These are phyloP conservation scores for Oryza coarctata DNA, from an alignment of 176 grass and related monocot species.

Conservation along the genomic window DNA sequence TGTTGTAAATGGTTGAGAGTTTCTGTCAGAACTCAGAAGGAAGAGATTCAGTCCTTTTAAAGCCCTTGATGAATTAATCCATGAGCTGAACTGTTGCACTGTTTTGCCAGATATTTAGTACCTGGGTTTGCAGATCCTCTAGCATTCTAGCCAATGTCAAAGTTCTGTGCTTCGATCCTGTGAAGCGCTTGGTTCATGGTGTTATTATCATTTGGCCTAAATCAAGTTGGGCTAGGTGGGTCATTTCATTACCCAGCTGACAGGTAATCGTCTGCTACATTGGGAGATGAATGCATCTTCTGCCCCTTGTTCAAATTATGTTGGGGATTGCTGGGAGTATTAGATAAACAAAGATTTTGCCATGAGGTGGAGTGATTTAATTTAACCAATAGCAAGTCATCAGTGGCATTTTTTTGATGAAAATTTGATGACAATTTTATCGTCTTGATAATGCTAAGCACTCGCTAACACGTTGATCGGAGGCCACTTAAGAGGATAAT, in stretches of 20 bases:
- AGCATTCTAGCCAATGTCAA: neutral
- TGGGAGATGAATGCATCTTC: neutral
- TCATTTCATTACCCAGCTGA: neutral
- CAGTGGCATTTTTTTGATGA: neutral
- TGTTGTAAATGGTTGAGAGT: conserved; percentile 37
- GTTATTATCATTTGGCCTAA: neutral
- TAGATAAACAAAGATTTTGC: neutral
- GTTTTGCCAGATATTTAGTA: conserved; percentile 17
- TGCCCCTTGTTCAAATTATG: no score
- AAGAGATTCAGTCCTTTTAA: neutral
- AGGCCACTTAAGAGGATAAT: neutral
- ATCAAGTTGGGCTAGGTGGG: no score
- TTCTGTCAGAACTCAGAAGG: neutral
- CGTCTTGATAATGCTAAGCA: neutral
- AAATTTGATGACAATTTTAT: neutral
- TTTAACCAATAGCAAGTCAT: neutral
- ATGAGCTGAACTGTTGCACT: neutral
- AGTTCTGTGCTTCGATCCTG: neutral
- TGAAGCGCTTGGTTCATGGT: neutral
- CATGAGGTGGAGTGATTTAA: neutral
- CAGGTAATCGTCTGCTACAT: neutral
- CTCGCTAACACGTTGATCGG: neutral
- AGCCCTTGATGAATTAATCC: conserved; percentile 14
- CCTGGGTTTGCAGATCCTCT: neutral
- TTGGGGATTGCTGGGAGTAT: neutral